These are phyloP conservation scores for Phoenix roebelenii DNA, from an alignment of 176 grass and related monocot genomes.

Conservation along the genomic window DNA sequence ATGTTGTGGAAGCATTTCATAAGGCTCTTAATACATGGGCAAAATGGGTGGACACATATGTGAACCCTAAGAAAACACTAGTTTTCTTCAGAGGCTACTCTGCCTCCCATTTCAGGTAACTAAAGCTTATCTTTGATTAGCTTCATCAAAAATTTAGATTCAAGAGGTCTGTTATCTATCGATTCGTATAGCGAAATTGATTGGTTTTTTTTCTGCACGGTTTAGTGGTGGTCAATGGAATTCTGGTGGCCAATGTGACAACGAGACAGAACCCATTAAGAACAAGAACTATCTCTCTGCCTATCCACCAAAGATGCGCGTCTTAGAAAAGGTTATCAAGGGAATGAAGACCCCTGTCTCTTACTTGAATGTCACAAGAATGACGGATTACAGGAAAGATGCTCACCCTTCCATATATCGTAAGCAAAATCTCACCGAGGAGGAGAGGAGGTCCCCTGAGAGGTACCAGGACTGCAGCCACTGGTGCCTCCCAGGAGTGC, in stretches of 20 bases:
- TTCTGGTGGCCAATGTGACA: conserved; percentile 83
- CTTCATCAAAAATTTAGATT: no score
- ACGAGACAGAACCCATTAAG: conserved; percentile 70
- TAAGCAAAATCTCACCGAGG: conserved; percentile 5
- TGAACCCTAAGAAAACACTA: conserved; percentile 47
- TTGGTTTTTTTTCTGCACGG: conserved; percentile 1
- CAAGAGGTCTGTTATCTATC: no score
- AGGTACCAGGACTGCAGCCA: conserved; percentile 85
- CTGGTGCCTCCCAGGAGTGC: conserved; percentile 94
- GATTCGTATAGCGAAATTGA: no score
- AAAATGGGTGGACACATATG: conserved; percentile 61
- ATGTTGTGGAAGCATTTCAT: conserved; percentile 59
- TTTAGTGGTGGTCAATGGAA: conserved; percentile 84
- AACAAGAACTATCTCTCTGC: conserved; percentile 46
- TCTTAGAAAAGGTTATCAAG: conserved; percentile 64
- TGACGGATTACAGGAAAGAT: conserved; percentile 97
- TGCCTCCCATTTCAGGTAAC: conserved; percentile 76
- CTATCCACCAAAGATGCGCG: conserved; percentile 52
- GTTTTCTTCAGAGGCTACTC: conserved; percentile 92
- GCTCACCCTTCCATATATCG: conserved; percentile 76
- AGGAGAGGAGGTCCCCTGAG: conserved; percentile 38
- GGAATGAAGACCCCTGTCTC: conserved; percentile 58
- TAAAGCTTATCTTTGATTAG: no score
- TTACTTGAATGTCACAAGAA: conserved; percentile 84
- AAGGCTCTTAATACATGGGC: conserved; percentile 80